Evolutionary conservation across 257 asterid species (phyloP).

Genomic region (Cynanchum wilfordii): DNA sequence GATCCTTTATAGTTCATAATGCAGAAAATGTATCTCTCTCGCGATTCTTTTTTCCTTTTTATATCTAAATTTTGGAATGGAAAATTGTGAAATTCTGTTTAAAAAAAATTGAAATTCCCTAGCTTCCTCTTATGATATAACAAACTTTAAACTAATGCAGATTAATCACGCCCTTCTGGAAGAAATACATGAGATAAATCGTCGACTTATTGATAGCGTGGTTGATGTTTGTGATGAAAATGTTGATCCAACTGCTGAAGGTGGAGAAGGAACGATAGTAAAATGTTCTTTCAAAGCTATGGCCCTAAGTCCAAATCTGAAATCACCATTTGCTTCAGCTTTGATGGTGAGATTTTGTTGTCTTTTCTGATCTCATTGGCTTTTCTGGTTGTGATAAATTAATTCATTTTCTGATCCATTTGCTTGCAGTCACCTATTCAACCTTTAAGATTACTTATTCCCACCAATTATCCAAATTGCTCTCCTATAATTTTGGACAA

Average conservation of each 20-base stretch:
- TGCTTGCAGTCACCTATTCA: conserved; percentile 90
- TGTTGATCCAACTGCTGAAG: conserved; percentile 81
- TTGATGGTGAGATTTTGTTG: conserved; percentile 57
- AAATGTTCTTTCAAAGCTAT: conserved; percentile 82
- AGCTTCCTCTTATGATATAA: conserved; percentile 9
- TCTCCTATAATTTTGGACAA: conserved; percentile 83
- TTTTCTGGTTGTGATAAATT: conserved; percentile 17
- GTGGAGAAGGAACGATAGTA: conserved; percentile 75
- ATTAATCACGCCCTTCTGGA: conserved; percentile 80
- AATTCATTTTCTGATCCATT: conserved; percentile 19
- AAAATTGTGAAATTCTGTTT: neutral
- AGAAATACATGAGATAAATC: conserved; percentile 79
- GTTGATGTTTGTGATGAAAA: conserved; percentile 73
- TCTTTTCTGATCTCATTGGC: conserved; percentile 1
- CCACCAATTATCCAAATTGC: conserved; percentile 71
- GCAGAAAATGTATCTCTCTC: neutral
- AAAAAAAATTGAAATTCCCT: neutral
- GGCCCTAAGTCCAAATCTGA: conserved; percentile 79
- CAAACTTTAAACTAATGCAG: conserved; percentile 33
- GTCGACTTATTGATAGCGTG: conserved; percentile 73
- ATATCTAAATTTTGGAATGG: conserved; percentile 3
- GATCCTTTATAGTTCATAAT: neutral
- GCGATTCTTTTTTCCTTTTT: neutral
- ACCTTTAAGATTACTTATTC: conserved; percentile 76
- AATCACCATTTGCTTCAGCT: conserved; percentile 85